phyloP scores from a whole-genome alignment of 805 yeast species.

The Candida maltosa region DNA sequence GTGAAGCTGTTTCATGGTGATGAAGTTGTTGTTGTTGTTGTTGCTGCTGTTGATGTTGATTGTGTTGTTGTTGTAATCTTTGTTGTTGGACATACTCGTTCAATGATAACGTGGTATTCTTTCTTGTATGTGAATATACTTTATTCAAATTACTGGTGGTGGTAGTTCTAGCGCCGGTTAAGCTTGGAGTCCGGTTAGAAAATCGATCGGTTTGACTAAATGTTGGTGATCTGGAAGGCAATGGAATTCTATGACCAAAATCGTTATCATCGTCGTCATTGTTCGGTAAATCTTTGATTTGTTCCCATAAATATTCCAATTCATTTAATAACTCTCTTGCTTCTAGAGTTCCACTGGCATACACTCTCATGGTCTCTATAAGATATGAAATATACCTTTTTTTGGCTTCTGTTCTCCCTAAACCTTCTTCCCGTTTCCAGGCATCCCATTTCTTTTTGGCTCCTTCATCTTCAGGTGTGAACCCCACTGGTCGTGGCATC shows the following conservation, averaged over 20 bases:
- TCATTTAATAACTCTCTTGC: constrained; percentile 64
- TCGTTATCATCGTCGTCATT: constrained; percentile 28
- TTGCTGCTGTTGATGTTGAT: neutral
- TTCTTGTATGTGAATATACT: constrained; percentile 42
- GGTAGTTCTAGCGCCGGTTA: constrained; percentile 10
- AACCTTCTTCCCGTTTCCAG: constrained; percentile 74
- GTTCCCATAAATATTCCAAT: constrained; percentile 73
- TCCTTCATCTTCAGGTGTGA: constrained; percentile 58
- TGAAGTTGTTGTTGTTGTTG: neutral
- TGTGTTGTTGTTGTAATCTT: constrained; percentile 15
- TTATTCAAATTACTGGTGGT: constrained; percentile 34
- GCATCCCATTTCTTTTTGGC: constrained; percentile 80
- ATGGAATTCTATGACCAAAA: constrained; percentile 16
- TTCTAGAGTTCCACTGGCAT: constrained; percentile 65
- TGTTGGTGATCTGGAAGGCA: constrained; percentile 34
- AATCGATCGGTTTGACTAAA: constrained; percentile 34
- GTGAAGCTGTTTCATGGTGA: constrained; percentile 1
- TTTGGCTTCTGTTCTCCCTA: constrained; percentile 69
- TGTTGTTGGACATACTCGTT: constrained; percentile 36
- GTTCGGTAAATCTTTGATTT: constrained; percentile 49
- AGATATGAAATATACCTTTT: constrained; percentile 63
- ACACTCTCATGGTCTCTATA: constrained; percentile 68
- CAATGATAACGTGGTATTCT: constrained; percentile 31
- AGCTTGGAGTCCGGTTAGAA: constrained; percentile 25
- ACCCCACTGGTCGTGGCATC: constrained; percentile 64